phyloP scores from a whole-genome alignment of 75 land plant genomes.

The Picea sitchensis region DNA sequence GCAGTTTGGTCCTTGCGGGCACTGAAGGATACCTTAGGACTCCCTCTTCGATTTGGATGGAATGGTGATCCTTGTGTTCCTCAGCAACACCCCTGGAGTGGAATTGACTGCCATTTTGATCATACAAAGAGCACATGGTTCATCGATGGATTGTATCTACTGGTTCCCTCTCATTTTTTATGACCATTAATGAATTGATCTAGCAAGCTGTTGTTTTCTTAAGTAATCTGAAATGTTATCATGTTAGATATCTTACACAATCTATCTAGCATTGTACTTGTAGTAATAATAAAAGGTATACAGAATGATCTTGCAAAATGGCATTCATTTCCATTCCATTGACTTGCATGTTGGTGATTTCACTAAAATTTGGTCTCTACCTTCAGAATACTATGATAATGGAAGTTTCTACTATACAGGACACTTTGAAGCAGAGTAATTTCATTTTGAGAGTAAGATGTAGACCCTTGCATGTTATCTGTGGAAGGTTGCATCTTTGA shows the following conservation, averaged over 20 bases:
- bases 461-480: not conserved
- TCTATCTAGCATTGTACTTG: not conserved
- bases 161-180: slow-evolving; percentile 7
- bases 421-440: not conserved
- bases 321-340: not conserved
- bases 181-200: not conserved
- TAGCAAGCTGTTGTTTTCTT: not conserved
- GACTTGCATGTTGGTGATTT: not conserved
- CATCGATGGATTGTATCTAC: slow-evolving; percentile 86
- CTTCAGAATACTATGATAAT: not conserved
- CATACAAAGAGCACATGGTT: slow-evolving; percentile 45
- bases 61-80: slow-evolving; percentile 99
- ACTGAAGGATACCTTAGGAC: slow-evolving; percentile 62
- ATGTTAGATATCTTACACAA: not conserved
- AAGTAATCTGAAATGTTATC: slow-evolving; percentile 1
- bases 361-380: not conserved
- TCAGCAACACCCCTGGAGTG: slow-evolving; percentile 95
- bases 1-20: slow-evolving; percentile 76
- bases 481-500: not conserved
- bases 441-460: not conserved
- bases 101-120: slow-evolving; percentile 73
- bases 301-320: not conserved
- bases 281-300: not conserved
- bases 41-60: slow-evolving; percentile 94
- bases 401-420: not conserved